phyloP scores from a whole-genome alignment of 345 rosid species.

The Viola odorata region DNA sequence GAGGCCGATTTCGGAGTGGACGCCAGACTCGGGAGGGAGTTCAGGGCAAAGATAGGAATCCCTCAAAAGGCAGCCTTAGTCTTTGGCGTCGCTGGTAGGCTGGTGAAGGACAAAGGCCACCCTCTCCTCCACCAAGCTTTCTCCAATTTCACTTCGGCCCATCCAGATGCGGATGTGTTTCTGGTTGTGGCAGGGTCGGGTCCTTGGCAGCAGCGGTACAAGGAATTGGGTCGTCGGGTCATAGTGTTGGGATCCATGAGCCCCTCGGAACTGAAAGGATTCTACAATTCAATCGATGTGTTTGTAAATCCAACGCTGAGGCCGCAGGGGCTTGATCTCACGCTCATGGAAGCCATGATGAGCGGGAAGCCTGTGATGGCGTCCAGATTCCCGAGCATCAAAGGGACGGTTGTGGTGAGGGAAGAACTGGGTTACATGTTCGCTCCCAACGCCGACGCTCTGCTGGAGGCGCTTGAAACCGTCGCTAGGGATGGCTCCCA shows the following conservation, averaged over 20 bases:
- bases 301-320: conserved; percentile 85
- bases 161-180: conserved; percentile 46
- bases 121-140: conserved; percentile 69
- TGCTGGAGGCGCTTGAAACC: conserved; percentile 47
- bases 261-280: conserved; percentile 50
- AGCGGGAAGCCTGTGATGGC: conserved; percentile 89
- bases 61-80: conserved; percentile 53
- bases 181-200: conserved; percentile 79
- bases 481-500: conserved; percentile 55
- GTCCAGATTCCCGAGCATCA: conserved; percentile 79
- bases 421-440: conserved; percentile 87
- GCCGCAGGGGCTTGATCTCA: conserved; percentile 90
- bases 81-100: conserved; percentile 77
- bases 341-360: conserved; percentile 94
- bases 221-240: conserved; percentile 49
- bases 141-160: conserved; percentile 29
- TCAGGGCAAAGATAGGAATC: conserved; percentile 52
- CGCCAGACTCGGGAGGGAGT: conserved; percentile 33
- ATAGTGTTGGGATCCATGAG: conserved; percentile 66
- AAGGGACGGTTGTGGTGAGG: conserved; percentile 72
- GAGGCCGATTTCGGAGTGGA: conserved; percentile 51
- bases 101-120: conserved; percentile 92
- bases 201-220: conserved; percentile 82
- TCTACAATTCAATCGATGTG: conserved; percentile 71
- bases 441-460: conserved; percentile 74